These are phyloP conservation scores for Artomyces pyxidatus DNA, from an alignment of 768 basidiomycete species.

Conservation along the genomic window DNA sequence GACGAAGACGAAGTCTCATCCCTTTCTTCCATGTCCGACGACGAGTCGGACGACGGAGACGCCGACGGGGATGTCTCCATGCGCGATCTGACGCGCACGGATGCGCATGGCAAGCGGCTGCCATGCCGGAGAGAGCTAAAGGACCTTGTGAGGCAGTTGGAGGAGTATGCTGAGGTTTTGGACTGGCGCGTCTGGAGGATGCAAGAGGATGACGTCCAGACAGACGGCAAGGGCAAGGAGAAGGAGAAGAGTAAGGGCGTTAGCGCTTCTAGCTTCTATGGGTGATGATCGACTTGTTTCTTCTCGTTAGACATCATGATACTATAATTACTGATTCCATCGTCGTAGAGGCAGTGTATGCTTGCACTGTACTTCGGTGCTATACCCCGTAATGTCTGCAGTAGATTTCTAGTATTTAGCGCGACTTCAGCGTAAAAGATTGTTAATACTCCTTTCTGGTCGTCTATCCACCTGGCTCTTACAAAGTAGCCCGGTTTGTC, in stretches of 20 bases:
- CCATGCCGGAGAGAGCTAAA: constrained; percentile 29
- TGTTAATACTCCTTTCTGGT: background rate
- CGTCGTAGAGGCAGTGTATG: too few species aligned
- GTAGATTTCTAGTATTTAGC: too few species aligned
- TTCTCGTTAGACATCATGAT: background rate
- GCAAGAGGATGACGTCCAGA: constrained; percentile 19
- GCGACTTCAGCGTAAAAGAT: too few species aligned
- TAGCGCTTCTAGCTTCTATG: background rate
- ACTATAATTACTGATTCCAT: too few species aligned
- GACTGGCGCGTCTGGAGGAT: constrained; percentile 43
- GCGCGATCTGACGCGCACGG: constrained; percentile 6
- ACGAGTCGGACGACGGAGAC: constrained; percentile 16
- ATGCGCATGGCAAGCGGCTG: constrained; percentile 8
- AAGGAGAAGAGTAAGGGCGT: constrained; percentile 6
- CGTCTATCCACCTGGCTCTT: background rate
- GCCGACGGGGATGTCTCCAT: constrained; percentile 9
- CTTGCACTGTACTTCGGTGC: too few species aligned
- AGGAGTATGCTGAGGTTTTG: constrained; percentile 52
- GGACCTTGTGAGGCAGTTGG: constrained; percentile 43
- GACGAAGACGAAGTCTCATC: constrained; percentile 12
- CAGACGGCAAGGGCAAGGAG: background rate
- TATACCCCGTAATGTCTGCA: too few species aligned
- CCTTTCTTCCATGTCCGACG: constrained; percentile 12
- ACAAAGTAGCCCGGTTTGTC: background rate
- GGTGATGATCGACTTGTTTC: background rate